Evolutionary conservation across 1,139 yeast genomes (phyloP).

Genomic region (Diutina sp.): DNA sequence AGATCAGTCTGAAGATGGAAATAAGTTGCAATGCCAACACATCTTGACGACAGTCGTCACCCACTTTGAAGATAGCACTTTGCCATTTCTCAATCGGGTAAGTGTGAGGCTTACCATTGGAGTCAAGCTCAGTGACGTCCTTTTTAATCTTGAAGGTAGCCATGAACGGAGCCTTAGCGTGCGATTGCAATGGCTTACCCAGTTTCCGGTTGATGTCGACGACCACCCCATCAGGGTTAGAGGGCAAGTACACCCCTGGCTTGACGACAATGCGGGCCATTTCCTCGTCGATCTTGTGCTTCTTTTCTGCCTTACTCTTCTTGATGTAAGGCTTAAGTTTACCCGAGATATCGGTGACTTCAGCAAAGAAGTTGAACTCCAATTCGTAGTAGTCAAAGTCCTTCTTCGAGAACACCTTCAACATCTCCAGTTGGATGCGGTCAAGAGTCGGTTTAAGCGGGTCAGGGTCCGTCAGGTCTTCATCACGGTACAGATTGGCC

Average conservation of each 20-base stretch:
- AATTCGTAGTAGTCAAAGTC: constrained; percentile 62
- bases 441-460: constrained; percentile 75
- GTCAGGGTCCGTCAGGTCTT: constrained; percentile 72
- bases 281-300: constrained; percentile 91
- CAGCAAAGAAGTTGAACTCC: constrained; percentile 83
- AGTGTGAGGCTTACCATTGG: constrained; percentile 23
- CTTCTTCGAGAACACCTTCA: constrained; percentile 40
- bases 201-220: constrained; percentile 84
- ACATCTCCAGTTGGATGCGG: constrained; percentile 56
- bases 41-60: constrained; percentile 98
- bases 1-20: constrained; percentile 82
- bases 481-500: constrained; percentile 88
- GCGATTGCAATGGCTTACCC: constrained; percentile 95
- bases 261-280: constrained; percentile 70
- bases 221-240: constrained; percentile 93
- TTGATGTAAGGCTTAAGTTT: constrained; percentile 88
- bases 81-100: constrained; percentile 57
- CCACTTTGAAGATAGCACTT: constrained; percentile 96
- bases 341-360: constrained; percentile 88
- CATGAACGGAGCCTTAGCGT: constrained; percentile 97
- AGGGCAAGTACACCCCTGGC: constrained; percentile 85
- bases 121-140: constrained; percentile 32
- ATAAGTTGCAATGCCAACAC: constrained; percentile 87
- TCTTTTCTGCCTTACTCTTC: constrained; percentile 92
- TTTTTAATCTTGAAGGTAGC: constrained; percentile 82